A percentile compares a stretch with the other conserved stretches of the same genome.
Conservation (phyloP, 2,329 filamentous ascomycete genomes). For the Dactylonectria estremocensis region DNA sequence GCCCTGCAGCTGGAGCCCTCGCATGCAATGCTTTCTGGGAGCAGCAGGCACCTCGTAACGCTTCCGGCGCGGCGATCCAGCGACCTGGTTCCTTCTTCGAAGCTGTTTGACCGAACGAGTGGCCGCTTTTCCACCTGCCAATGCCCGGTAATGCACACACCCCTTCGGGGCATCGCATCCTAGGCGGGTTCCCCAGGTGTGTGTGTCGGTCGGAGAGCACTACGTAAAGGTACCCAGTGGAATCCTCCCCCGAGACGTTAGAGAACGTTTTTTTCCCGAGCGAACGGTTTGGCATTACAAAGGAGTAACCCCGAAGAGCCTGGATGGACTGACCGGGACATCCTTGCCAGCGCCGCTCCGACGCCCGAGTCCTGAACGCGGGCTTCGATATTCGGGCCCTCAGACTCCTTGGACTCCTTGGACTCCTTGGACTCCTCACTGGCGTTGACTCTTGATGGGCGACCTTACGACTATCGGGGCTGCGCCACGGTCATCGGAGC, state of each 20-base stretch:
- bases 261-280: conserved; percentile 21
- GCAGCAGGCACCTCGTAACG: neutral
- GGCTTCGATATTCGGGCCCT: conserved; percentile 21
- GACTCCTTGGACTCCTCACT: too few relatives aligned
- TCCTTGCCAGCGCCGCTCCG: conserved; percentile 6
- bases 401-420: too few relatives aligned
- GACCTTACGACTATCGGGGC: conserved; percentile 23
- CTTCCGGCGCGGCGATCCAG: conserved; percentile 15
- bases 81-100: conserved; percentile 15
- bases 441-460: neutral
- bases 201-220: too few relatives aligned
- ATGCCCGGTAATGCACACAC: conserved; percentile 21
- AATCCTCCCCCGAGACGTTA: conserved; percentile 14
- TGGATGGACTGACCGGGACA: conserved; percentile 19
- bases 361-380: neutral
- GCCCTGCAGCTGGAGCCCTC: neutral
- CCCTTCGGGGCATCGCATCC: conserved; percentile 11
- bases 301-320: conserved; percentile 17
- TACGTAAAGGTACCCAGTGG: neutral
- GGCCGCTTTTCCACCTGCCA: conserved; percentile 2
- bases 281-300: conserved; percentile 25
- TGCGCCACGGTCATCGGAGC: conserved; percentile 3
- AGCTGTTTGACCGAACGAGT: conserved; percentile 4
- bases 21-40: neutral
- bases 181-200: neutral